Percentiles rank a stretch among this genome's conserved stretches.
Conservation (phyloP, 163 green algal genomes). For the Prototheca wickerhamii region DNA sequence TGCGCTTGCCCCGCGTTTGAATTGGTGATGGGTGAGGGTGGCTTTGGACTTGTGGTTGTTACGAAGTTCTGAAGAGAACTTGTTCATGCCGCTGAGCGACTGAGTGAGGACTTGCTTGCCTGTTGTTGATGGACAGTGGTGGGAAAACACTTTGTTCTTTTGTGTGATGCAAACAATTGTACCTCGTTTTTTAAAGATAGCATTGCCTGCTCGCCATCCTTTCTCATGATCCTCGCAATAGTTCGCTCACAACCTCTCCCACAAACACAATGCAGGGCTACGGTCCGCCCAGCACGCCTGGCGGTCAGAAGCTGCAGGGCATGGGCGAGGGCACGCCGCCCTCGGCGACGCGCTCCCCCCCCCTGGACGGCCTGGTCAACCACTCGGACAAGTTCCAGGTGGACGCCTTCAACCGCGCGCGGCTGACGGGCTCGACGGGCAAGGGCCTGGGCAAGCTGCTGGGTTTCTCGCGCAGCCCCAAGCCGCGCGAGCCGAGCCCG, state of each 20-base stretch:
- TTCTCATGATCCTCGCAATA: neutral
- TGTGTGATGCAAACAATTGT: too few relatives aligned
- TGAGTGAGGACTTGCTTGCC: too few relatives aligned
- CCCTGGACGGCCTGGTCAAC: constrained; percentile 43
- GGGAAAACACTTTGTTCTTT: too few relatives aligned
- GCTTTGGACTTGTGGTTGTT: too few relatives aligned
- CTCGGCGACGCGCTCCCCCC: constrained; percentile 12
- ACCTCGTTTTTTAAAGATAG: too few relatives aligned
- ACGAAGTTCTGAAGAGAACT: too few relatives aligned
- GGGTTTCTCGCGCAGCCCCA: constrained; percentile 16
- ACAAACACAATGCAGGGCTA: neutral
- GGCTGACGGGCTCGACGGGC: constrained; percentile 13
- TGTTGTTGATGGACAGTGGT: too few relatives aligned
- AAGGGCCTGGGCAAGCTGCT: constrained; percentile 41
- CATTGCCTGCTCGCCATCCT: too few relatives aligned
- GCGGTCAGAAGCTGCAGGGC: neutral
- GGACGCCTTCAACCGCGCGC: constrained; percentile 59
- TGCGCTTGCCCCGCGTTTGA: too few relatives aligned
- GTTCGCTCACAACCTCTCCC: constrained; percentile 4
- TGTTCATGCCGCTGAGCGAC: too few relatives aligned
- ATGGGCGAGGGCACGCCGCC: neutral
- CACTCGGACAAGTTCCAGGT: constrained; percentile 53
- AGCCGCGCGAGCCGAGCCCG: constrained; percentile 2
- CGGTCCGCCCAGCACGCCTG: constrained; percentile 5
- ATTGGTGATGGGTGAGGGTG: too few relatives aligned